A percentile compares a stretch with the other conserved stretches of the same genome.
Evolutionary conservation across 75 land plant genomes (phyloP).

Genomic region (Isoetes taiwanensis): DNA sequence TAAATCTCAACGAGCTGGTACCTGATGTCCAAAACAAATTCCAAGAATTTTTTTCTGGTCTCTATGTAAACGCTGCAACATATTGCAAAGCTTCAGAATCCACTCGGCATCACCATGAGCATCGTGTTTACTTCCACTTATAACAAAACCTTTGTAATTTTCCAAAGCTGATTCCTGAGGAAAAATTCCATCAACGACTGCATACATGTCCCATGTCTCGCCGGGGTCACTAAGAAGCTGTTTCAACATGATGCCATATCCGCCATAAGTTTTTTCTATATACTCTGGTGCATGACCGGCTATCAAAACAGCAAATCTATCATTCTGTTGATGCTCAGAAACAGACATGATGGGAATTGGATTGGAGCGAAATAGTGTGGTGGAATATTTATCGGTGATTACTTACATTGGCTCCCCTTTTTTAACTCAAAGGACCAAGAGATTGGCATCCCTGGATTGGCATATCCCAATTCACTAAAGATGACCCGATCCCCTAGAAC

Average conservation of each 20-base stretch:
- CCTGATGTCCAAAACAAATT: conserved; percentile 75
- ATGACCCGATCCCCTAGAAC: too few species aligned
- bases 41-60: conserved; percentile 55
- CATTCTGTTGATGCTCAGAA: too few species aligned
- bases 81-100: conserved; percentile 42
- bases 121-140: conserved; percentile 61
- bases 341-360: too few species aligned
- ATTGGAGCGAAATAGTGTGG: too few species aligned
- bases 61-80: conserved; percentile 30
- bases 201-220: conserved; percentile 53
- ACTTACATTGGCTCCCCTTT: too few species aligned
- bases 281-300: conserved; percentile 48
- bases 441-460: too few species aligned
- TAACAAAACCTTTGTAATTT: conserved; percentile 47
- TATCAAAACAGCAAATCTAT: conserved; percentile 43
- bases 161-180: conserved; percentile 32
- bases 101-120: conserved; percentile 51
- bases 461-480: too few species aligned
- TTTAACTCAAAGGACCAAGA: too few species aligned
- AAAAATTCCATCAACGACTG: conserved; percentile 50
- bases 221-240: conserved; percentile 41
- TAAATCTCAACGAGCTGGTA: too few species aligned
- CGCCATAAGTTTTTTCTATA: conserved; percentile 46
- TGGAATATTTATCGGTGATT: too few species aligned
- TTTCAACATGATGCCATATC: conserved; percentile 43